Evolutionary conservation across 1,284 basidiomycete species (phyloP).

Genomic region (Laetiporus sulphureus): DNA sequence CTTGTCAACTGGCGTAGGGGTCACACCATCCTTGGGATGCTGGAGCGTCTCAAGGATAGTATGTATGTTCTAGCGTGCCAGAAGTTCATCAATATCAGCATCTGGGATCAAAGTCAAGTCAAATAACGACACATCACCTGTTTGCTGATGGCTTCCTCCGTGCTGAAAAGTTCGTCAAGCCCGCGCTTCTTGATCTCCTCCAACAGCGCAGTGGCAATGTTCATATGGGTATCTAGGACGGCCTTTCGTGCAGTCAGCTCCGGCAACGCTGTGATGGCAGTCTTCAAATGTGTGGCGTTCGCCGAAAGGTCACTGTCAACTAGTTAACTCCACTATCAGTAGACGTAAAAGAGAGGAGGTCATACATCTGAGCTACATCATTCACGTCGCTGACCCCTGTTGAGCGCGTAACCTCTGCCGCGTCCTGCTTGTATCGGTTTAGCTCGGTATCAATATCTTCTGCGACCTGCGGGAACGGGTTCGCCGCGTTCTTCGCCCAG

Average conservation of each 20-base stretch:
- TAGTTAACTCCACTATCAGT: neutral
- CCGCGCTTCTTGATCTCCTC: conserved; percentile 96
- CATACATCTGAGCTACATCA: conserved; percentile 87
- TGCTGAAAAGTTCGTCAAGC: conserved; percentile 94
- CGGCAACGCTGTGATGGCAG: conserved; percentile 96
- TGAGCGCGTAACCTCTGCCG: conserved; percentile 93
- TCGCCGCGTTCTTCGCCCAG: conserved; percentile 95
- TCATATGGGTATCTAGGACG: conserved; percentile 98
- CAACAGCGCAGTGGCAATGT: conserved; percentile 93
- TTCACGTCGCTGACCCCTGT: conserved; percentile 96
- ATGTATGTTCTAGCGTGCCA: conserved; percentile 55
- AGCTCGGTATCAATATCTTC: conserved; percentile 95
- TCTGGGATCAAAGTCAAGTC: neutral
- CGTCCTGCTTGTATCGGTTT: conserved; percentile 93
- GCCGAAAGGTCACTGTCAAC: conserved; percentile 78
- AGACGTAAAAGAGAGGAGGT: neutral
- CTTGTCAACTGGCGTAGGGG: conserved; percentile 80
- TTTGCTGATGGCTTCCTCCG: conserved; percentile 86
- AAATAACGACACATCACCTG: conserved; percentile 56
- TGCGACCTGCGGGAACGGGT: conserved; percentile 97
- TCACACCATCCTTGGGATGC: conserved; percentile 54
- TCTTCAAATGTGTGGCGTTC: conserved; percentile 94
- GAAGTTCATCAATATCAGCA: conserved; percentile 4
- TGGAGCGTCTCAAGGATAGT: conserved; percentile 81
- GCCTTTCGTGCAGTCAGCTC: conserved; percentile 96